Conservation (phyloP, 176 grass and related monocot species). For the Avena eriantha region DNA sequence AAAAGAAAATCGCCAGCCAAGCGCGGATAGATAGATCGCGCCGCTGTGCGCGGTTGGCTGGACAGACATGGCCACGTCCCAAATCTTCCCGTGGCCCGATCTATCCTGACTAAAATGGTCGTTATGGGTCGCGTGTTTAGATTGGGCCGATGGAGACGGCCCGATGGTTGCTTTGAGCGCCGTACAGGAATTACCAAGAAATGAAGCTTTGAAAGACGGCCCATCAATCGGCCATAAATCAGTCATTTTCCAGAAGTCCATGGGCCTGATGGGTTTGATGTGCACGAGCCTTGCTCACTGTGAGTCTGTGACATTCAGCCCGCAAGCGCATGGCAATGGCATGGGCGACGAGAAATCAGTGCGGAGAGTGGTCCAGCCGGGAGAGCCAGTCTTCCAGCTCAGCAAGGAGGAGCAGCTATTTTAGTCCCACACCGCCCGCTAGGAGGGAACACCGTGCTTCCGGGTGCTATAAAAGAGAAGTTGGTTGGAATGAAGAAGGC, state of each 20-base stretch:
- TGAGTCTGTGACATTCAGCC: not conserved
- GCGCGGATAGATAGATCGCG: too few species aligned
- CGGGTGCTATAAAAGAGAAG: not conserved
- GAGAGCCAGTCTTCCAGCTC: too few species aligned
- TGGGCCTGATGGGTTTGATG: not conserved
- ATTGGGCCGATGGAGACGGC: too few species aligned
- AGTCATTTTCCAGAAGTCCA: not conserved
- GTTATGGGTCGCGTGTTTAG: too few species aligned
- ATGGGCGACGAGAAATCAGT: not conserved
- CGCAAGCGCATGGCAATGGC: not conserved
- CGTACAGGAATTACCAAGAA: not conserved
- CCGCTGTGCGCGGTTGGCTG: too few species aligned
- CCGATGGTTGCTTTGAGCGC: too few species aligned
- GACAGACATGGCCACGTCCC: too few species aligned
- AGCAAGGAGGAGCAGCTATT: not conserved
- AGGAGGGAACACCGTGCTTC: fast-evolving
- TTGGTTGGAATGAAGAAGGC: fast-evolving
- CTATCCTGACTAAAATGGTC: too few species aligned
- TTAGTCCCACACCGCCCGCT: conserved; percentile 34
- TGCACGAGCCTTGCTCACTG: not conserved
- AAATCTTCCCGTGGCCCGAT: too few species aligned
- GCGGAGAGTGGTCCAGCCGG: not conserved
- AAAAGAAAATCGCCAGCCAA: too few species aligned
- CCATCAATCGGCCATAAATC: not conserved
- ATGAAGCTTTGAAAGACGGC: not conserved